Conservation (phyloP, 1,284 basidiomycete genomes). For the Cerioporus squamosus region DNA sequence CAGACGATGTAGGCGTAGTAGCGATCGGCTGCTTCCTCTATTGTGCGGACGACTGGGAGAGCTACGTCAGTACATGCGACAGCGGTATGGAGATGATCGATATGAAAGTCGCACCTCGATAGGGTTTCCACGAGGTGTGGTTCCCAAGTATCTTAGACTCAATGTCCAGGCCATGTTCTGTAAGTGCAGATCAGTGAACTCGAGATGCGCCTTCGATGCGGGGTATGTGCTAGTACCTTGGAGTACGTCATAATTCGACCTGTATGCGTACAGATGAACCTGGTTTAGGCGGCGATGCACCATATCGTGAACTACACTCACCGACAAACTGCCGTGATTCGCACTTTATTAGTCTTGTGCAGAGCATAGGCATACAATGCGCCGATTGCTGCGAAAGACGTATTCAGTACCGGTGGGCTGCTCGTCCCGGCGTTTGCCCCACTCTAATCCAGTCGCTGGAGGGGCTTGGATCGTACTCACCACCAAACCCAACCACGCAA, state of each 20-base stretch:
- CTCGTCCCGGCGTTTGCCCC: no score
- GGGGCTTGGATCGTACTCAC: constrained; percentile 8
- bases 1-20: constrained; percentile 39
- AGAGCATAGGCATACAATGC: constrained; percentile 38
- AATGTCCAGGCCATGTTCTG: constrained; percentile 39
- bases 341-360: constrained; percentile 29
- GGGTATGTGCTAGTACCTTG: constrained; percentile 22
- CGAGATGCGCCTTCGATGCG: background rate
- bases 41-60: constrained; percentile 33
- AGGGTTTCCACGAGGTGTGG: constrained; percentile 35
- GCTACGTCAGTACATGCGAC: background rate
- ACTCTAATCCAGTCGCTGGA: no score
- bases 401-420: no score
- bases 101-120: constrained; percentile 32
- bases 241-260: constrained; percentile 38
- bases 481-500: constrained; percentile 29
- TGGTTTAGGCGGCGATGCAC: background rate
- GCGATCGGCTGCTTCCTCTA: constrained; percentile 39
- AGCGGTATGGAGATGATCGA: background rate
- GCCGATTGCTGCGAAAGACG: constrained; percentile 33
- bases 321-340: constrained; percentile 40
- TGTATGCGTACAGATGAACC: constrained; percentile 7
- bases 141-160: constrained; percentile 36
- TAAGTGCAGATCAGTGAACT: background rate
- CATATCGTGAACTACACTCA: constrained; percentile 11